Base-by-base conservation (phyloP, 306 rosid species). In the Trifolium subterraneum region DNA sequence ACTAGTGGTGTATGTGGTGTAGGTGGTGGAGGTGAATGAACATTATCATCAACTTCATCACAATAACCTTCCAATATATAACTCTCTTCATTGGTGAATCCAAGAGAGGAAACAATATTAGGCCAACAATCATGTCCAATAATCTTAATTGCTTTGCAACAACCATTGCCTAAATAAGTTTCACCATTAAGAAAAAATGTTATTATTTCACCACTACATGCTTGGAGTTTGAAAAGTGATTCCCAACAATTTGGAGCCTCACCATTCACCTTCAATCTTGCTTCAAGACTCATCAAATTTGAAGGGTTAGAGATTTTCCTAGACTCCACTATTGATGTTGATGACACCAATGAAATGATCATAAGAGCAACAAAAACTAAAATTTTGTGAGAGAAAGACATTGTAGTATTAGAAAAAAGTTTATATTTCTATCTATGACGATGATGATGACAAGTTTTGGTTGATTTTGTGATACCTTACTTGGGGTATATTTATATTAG, bases 111-210 rank as follows among this genome's bases (percentile, higher is more conserved):
- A 29, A 88, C 64, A 70, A 91, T 48, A 29, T 84, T 68, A 2
- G 97, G 93, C 97, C 97, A 87, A 51, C 97, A 91, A 10, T 87
- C 84, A 16, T 67, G 89, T 4, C 70, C 81, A 52, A 91, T 82
- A 19, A 78, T 78, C 42, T 70, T 23, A 22, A 87, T 84, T 61
- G 92, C 89, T 16, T 70, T 61, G 59, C 92, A 91, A 22, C 97
- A 91, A 11, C 70, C 68, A 6, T 77, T 83, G 7, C 93, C 90
- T 67, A 91, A 55, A 73, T 80, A 70, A 2, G 86, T 81, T 73
- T 88, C 83, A 0, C 92, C 90, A 10, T 84, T 88, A 3, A 88
- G 52, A 65, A 88, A 87, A 75, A 91, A 91, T 35, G 69, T 16
- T 51, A 87, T 64, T 0, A 91, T 81, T 72, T 88, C 93, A 0